Evolutionary conservation across 768 basidiomycete genomes (phyloP).

Genomic region (Tylopilus plumbeoviolaceoides): DNA sequence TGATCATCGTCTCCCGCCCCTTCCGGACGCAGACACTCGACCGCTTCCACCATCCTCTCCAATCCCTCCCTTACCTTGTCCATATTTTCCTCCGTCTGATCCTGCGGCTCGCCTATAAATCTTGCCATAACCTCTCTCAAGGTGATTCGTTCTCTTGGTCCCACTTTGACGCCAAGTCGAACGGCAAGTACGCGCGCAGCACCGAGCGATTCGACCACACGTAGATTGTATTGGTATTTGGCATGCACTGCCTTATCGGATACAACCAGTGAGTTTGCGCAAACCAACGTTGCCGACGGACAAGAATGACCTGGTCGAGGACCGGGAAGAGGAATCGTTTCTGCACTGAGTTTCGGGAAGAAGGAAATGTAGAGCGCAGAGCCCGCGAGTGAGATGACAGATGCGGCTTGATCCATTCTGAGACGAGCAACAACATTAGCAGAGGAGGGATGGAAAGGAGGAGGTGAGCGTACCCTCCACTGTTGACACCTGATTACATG

Average conservation of each 20-base stretch:
- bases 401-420: constrained; percentile 91
- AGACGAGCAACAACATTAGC: neutral
- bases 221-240: constrained; percentile 79
- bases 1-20: constrained; percentile 36
- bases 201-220: constrained; percentile 86
- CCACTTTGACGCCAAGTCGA: constrained; percentile 43
- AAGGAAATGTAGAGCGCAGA: constrained; percentile 80
- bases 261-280: constrained; percentile 61
- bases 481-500: constrained; percentile 54
- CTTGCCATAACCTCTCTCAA: constrained; percentile 64
- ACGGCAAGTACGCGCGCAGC: constrained; percentile 71
- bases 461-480: constrained; percentile 53
- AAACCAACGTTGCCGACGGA: constrained; percentile 29
- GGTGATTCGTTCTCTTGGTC: constrained; percentile 48
- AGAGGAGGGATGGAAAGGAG: neutral
- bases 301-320: constrained; percentile 18
- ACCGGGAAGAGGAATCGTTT: constrained; percentile 59
- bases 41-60: constrained; percentile 41
- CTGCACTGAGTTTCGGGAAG: constrained; percentile 66
- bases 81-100: constrained; percentile 38
- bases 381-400: constrained; percentile 67
- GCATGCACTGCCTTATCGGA: constrained; percentile 78
- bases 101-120: constrained; percentile 43
- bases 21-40: constrained; percentile 51
- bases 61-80: constrained; percentile 45